phyloP scores from a whole-genome alignment of 2,329 filamentous ascomycete species.

The Botrytis elliptica region DNA sequence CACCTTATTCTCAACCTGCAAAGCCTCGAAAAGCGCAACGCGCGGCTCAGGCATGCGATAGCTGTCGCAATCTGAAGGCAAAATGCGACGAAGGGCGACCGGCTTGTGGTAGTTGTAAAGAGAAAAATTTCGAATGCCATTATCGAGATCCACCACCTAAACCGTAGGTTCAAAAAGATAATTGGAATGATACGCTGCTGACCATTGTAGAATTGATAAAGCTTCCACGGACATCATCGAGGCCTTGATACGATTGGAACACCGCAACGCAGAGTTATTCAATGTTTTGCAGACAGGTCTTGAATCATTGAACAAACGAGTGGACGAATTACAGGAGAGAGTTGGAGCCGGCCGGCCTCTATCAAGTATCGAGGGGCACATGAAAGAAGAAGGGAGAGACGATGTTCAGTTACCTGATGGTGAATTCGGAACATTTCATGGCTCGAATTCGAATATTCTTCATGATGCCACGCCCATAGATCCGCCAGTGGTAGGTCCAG shows the following conservation, averaged over 20 bases:
- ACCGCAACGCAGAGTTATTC: slow-evolving; percentile 10
- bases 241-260: slow-evolving; percentile 36
- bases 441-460: slow-evolving; percentile 1
- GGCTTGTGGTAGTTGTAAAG: slow-evolving; percentile 78
- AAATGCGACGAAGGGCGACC: slow-evolving; percentile 86
- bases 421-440: neutral
- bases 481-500: neutral
- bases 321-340: slow-evolving; percentile 8
- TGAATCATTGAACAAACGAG: slow-evolving; percentile 22
- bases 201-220: slow-evolving; percentile 49
- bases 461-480: neutral
- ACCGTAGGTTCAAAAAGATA: slow-evolving; percentile 63
- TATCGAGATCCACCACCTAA: slow-evolving; percentile 91
- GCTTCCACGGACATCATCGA: slow-evolving; percentile 60
- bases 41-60: slow-evolving; percentile 75
- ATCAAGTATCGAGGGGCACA: neutral
- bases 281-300: slow-evolving; percentile 22
- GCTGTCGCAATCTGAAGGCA: slow-evolving; percentile 81
- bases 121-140: slow-evolving; percentile 79
- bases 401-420: slow-evolving; percentile 4
- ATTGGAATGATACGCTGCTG: slow-evolving; percentile 24
- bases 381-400: slow-evolving; percentile 13
- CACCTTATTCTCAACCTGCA: slow-evolving; percentile 12
- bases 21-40: slow-evolving; percentile 35
- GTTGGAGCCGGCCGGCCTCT: neutral